A percentile compares a stretch with the other conserved stretches of the same genome.
Evolutionary conservation across 2,329 filamentous ascomycete genomes (phyloP).

Genomic region (Fusarium torulosum): DNA sequence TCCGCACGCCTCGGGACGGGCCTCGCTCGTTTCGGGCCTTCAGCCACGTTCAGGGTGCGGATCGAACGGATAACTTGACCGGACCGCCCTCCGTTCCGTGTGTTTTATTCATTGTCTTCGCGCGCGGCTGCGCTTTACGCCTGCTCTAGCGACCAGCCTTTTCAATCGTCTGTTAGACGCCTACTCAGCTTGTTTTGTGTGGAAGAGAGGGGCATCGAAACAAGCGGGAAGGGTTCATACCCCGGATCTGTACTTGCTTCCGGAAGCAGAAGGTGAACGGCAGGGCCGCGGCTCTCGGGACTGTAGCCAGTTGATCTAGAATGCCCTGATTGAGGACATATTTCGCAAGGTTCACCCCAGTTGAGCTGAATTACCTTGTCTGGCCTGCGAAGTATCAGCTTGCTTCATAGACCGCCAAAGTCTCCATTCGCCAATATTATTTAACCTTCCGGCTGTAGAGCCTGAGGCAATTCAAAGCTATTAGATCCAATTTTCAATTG

Average conservation of each 20-base stretch:
- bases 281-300: constrained; percentile 12
- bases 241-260: constrained; percentile 27
- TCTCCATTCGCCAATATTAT: background rate
- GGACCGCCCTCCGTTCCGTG: constrained; percentile 24
- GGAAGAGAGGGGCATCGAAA: constrained; percentile 6
- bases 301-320: constrained; percentile 16
- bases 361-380: constrained; percentile 13
- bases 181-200: constrained; percentile 8
- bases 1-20: constrained; percentile 41
- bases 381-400: constrained; percentile 6
- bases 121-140: constrained; percentile 25
- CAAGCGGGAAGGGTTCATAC: constrained; percentile 10
- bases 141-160: constrained; percentile 6
- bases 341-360: constrained; percentile 20
- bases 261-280: constrained; percentile 42
- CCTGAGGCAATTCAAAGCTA: background rate
- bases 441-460: background rate
- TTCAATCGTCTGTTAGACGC: constrained; percentile 16
- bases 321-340: constrained; percentile 9
- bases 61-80: constrained; percentile 34
- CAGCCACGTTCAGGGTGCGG: constrained; percentile 23
- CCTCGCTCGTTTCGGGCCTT: constrained; percentile 37
- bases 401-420: background rate
- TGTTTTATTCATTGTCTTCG: constrained; percentile 28
- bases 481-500: background rate